These are phyloP conservation scores for Dothideomycetes sp. DNA, from an alignment of 2,329 filamentous ascomycete genomes.

Conservation along the genomic window DNA sequence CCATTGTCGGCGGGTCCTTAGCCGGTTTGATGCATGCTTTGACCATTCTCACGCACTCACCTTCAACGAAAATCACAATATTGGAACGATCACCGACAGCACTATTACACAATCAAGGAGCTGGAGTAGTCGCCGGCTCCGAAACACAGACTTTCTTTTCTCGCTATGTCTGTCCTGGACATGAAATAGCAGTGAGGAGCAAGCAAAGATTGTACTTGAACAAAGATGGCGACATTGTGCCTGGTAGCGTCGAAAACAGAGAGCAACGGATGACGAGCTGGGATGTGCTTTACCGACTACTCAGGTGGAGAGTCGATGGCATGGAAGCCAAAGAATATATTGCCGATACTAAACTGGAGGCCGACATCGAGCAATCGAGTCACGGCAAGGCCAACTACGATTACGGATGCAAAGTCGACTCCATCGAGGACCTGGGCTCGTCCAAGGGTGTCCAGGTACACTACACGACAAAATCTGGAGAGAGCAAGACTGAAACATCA, in stretches of 20 bases:
- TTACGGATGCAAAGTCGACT: constrained; percentile 24
- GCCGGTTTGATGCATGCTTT: constrained; percentile 24
- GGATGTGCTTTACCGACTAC: constrained; percentile 38
- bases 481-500: constrained; percentile 17
- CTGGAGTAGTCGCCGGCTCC: constrained; percentile 39
- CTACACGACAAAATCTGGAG: constrained; percentile 20
- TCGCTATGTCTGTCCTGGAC: constrained; percentile 32
- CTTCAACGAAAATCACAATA: constrained; percentile 21
- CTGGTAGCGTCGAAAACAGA: constrained; percentile 23
- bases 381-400: constrained; percentile 21
- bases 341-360: constrained; percentile 10
- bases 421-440: constrained; percentile 16
- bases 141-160: constrained; percentile 36
- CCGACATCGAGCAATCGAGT: not conserved
- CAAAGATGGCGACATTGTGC: constrained; percentile 21
- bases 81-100: constrained; percentile 35
- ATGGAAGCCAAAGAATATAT: constrained; percentile 23
- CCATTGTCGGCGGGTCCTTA: constrained; percentile 25
- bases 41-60: constrained; percentile 19
- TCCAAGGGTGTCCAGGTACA: constrained; percentile 18
- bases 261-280: constrained; percentile 41
- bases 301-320: constrained; percentile 39
- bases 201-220: constrained; percentile 23
- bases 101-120: constrained; percentile 41
- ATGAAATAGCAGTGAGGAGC: constrained; percentile 24